Conservation (phyloP, 2,329 filamentous ascomycete genomes). For the Ceratocystis diversiconidia region DNA sequence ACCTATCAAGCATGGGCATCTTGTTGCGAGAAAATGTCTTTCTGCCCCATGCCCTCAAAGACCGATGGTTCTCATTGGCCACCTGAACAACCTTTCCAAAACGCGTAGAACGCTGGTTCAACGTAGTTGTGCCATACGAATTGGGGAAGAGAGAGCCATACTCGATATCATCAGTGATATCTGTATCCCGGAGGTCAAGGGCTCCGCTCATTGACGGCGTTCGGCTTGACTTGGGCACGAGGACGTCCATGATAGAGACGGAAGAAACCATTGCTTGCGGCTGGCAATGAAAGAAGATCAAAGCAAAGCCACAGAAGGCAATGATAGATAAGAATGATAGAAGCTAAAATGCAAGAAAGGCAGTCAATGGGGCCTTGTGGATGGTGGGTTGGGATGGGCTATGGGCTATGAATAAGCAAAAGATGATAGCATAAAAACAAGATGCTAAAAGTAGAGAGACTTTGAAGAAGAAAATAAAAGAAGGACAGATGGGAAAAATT, state of each 20-base stretch:
- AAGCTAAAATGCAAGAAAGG: slow-evolving; percentile 11
- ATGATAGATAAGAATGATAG: slow-evolving; percentile 1
- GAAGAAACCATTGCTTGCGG: not conserved
- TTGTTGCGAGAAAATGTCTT: slow-evolving; percentile 15
- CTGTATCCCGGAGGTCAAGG: slow-evolving; percentile 17
- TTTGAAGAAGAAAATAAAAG: not conserved
- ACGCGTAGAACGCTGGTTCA: slow-evolving; percentile 3
- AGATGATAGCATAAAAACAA: not conserved
- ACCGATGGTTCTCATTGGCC: slow-evolving; percentile 16
- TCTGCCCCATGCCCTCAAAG: slow-evolving; percentile 15
- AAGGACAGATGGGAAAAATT: not conserved
- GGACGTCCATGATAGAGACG: slow-evolving; percentile 9
- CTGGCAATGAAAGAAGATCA: not conserved
- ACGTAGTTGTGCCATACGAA: slow-evolving; percentile 14
- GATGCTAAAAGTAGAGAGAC: not conserved
- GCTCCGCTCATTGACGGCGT: slow-evolving; percentile 14
- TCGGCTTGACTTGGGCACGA: slow-evolving; percentile 11
- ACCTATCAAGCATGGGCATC: slow-evolving; percentile 10
- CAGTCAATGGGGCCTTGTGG: slow-evolving; percentile 1
- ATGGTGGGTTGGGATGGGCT: not conserved
- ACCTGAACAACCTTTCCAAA: slow-evolving; percentile 8
- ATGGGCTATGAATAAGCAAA: slow-evolving; percentile 3
- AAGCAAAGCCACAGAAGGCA: not conserved
- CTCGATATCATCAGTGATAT: slow-evolving; percentile 17
- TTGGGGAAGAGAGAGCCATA: slow-evolving; percentile 15